phyloP scores from a whole-genome alignment of 1,284 basidiomycete genomes.

The Apiotrichum laibachii region DNA sequence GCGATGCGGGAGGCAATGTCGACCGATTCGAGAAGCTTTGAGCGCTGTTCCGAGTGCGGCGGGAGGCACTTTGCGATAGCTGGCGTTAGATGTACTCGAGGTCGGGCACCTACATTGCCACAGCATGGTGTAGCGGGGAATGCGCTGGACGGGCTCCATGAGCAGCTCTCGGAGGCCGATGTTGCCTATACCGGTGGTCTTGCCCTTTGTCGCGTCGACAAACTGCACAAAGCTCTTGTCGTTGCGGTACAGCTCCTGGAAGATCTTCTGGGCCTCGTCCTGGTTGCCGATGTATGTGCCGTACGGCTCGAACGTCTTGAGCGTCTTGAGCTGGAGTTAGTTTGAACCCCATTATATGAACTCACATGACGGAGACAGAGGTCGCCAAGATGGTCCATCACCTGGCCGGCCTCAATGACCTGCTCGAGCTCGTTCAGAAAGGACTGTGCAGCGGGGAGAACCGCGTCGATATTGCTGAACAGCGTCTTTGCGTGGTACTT shows the following conservation, averaged over 20 bases:
- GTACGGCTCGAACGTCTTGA: conserved; percentile 83
- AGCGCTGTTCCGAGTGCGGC: conserved; percentile 70
- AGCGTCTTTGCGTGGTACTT: conserved; percentile 86
- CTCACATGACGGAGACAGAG: conserved; percentile 72
- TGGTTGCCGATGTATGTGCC: conserved; percentile 86
- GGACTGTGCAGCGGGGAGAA: conserved; percentile 80
- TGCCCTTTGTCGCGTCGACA: conserved; percentile 86
- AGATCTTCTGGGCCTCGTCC: conserved; percentile 87
- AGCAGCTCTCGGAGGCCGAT: conserved; percentile 89
- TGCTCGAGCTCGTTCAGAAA: conserved; percentile 81
- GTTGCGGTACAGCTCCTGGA: conserved; percentile 76
- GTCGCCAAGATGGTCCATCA: conserved; percentile 69
- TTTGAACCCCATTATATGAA: conserved; percentile 1
- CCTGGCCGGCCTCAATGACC: conserved; percentile 60
- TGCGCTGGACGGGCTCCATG: conserved; percentile 99
- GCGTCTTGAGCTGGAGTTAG: conserved; percentile 61
- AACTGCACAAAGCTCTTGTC: conserved; percentile 73
- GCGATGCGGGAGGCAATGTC: conserved; percentile 88
- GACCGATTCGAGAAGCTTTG: conserved; percentile 78
- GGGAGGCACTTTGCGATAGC: conserved; percentile 83
- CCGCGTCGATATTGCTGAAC: conserved; percentile 88
- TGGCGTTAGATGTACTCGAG: conserved; percentile 21
- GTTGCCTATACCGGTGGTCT: conserved; percentile 73
- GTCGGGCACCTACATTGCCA: conserved; percentile 60
- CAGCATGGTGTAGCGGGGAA: conserved; percentile 91